Base-by-base conservation (phyloP, 805 yeast species). In the Starmerella riodocensis region DNA sequence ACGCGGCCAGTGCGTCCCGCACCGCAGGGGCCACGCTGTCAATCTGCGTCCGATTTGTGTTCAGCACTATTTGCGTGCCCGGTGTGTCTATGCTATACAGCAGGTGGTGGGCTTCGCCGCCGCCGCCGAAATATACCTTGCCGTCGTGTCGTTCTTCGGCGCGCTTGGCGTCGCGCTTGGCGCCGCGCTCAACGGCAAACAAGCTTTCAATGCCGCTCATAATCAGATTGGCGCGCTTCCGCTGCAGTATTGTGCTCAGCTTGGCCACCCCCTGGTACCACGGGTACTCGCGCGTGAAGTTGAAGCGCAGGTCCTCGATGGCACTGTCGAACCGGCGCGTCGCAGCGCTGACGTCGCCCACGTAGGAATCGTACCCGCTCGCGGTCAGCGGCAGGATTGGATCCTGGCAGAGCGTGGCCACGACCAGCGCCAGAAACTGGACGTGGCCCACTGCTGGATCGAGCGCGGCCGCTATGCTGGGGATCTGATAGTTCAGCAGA, bases 191-290 rank as follows among this genome's bases (percentile, higher is more conserved):
- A 14, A 17, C 18, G 9, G 14, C 4, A n/a, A 45, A 18, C 13
- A 22, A 32, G 20, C 20, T 23, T 25, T 47, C 51, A 20, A 45
- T 32, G 25, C 11, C 22, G 8, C 23, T 37, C 27, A 48, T 31
- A 2, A 30, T 26, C 9, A 39, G 29, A 19, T 41, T 47, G 13
- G 40, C 39, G 5, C 13, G 28, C 32, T 47, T 48, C 11, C 41
- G 36, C 21, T 20, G 16, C 4, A 29, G 18, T 23, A 41, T 7
- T 11, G 42, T 35, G 16, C 30, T 21, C 19, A 48, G 12, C 31
- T 48, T 48, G 5, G 22, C 23, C 19, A 21, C 14, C 14, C 38
- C 28, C 26, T 41, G 37, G 29, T 40, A 47, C 52, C 52, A 48
- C 8, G 52, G 50, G 29, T 32, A 39, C 35, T 48, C 52, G 8